Base-by-base conservation (phyloP, 108 stramenopile genomes). In the Nannochloropsis salina region DNA sequence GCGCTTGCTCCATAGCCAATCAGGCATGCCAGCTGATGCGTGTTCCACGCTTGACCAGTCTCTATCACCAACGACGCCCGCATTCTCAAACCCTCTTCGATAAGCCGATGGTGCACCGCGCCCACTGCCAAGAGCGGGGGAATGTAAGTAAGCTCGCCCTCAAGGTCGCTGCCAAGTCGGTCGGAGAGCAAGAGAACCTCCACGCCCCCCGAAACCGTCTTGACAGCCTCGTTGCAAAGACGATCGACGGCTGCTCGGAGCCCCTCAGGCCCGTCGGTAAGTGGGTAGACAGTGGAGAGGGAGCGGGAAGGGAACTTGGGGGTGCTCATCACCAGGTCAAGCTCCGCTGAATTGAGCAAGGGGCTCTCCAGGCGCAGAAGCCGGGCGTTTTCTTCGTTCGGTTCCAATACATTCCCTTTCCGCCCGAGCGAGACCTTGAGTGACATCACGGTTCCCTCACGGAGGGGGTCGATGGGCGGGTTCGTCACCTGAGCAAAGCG, bases 401-500 rank as follows among this genome's bases (percentile, higher is more conserved):
- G 85, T 21, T 94, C 90, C 83, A 98, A 89, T 9, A 96, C 90
- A 86, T 97, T 97, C 40, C 94, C 95, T 86, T 97, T 95, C 11
- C 95, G 94, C 42, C 98, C 98, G 47, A 98, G 95, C 9, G 96
- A 95, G 86, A 96, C 96, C 44, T 96, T 95, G 9, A 98, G 93
- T 86, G 95, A 96, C 98, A 98, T 98, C 82, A 98, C 97, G 88
- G 96, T 95, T 90, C 97, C 97, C 91, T 98, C 98, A 45, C 97
- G 94, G 86, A 98, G 95, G 2, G 98, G 97, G 87, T 98, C 98
- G 86, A 98, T 98, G 12, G 98, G 97, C 83, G 98, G 98, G 86
- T 98, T 98, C 44, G 98, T 98, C 80, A 98, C 98, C 89, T 98
- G 94, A 0, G 98, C 98, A 89, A 98, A 98, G 80, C 97, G 94